Evolutionary conservation across 2,329 filamentous ascomycete species (phyloP).

Genomic region (Clonostachys solani): DNA sequence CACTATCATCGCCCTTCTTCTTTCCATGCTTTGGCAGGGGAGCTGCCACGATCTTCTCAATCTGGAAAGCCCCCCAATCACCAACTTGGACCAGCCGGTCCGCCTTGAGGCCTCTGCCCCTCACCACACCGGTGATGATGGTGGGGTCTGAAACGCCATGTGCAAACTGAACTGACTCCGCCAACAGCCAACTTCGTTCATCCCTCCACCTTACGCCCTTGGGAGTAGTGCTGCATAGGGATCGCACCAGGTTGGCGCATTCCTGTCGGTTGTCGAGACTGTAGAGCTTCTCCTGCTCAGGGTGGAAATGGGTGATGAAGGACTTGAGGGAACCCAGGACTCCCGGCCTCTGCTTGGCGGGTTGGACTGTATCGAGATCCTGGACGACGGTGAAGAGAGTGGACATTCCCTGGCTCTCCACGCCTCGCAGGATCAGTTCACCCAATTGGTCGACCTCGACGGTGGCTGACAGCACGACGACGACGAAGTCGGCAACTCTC

Average conservation of each 20-base stretch:
- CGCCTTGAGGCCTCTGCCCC: conserved; percentile 82
- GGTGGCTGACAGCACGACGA: conserved; percentile 78
- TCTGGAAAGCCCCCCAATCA: conserved; percentile 91
- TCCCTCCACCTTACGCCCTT: conserved; percentile 97
- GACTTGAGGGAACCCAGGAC: conserved; percentile 82
- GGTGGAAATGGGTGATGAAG: conserved; percentile 92
- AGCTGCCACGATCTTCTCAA: conserved; percentile 81
- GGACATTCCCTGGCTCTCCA: conserved; percentile 92
- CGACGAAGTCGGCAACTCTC: conserved; percentile 83
- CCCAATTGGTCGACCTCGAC: conserved; percentile 82
- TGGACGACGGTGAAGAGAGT: conserved; percentile 86
- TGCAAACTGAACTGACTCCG: conserved; percentile 76
- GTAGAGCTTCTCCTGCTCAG: conserved; percentile 85
- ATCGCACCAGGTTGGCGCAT: conserved; percentile 84
- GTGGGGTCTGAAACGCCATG: conserved; percentile 57
- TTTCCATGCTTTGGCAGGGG: conserved; percentile 59
- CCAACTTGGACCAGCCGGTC: conserved; percentile 88
- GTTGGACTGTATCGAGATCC: conserved; percentile 71
- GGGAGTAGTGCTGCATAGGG: conserved; percentile 84
- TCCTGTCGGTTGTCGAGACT: conserved; percentile 86
- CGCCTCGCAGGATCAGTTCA: conserved; percentile 77
- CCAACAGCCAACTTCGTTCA: conserved; percentile 90
- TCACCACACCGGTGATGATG: conserved; percentile 77
- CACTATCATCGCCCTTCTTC: conserved; percentile 68
- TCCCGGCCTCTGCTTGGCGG: conserved; percentile 72